Evolutionary conservation across 805 yeast species (phyloP), one percentile per base, ranked within the genome.

Genomic region (Aciculoconidium aculeatum): DNA sequence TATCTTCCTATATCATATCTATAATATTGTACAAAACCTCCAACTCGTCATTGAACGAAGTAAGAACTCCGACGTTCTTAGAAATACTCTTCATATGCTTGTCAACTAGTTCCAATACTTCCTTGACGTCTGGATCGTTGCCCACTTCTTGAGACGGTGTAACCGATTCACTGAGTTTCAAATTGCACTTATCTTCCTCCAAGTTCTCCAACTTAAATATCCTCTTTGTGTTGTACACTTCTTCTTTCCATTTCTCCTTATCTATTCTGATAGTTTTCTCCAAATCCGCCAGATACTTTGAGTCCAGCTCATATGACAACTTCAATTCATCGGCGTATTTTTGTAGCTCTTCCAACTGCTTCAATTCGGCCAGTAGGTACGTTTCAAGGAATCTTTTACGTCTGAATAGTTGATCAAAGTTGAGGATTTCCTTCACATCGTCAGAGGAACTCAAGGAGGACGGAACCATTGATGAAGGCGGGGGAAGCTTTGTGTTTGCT

Each of bases 321-420:
- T 54, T 37, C 5, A 51, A 34, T 11, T 50, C 46, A 7, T 42
- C 39, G 26, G 47, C 44, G 34, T 55, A 44, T 6, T 36, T 34
- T 28, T 58, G 52, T 11, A 64, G 42, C 7, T 56, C 62, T 18
- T 45, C 38, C 21, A 62, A 43, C 35, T 62, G 68, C 28, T 55
- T 55, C 19, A 53, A 24, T 36, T 64, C 70, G 2, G 69, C 67
- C 58, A 48, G 57, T 11, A 63, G 42, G 31, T 56, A 53, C 9
- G 65, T 54, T 32, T 63, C 68, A 25, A 59, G 21, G 19, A 42
- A 44, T 11, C 42, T 44, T 28, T 52, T 54, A 15, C 54, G 36
- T 21, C 55, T 34, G 6, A 34, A 27, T 14, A 55, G 31, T 9
- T 34, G 41, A 35, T 58, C 65, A 21, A 42, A 49, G 34, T 41